Base-by-base conservation (phyloP, 2,329 filamentous ascomycete species). In the Elsinoe fawcettii region DNA sequence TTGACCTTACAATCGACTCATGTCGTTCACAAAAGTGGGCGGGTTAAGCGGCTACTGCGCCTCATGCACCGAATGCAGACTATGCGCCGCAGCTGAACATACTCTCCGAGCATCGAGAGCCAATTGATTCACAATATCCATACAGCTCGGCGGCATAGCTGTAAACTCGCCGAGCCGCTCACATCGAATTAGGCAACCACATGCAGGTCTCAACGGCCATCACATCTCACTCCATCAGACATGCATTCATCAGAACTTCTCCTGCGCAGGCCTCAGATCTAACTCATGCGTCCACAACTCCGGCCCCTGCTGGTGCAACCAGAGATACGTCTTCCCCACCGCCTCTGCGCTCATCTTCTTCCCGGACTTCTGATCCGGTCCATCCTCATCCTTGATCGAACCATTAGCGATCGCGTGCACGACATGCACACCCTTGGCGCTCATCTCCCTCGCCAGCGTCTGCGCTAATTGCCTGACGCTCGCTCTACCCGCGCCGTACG, bases 401-500 rank as follows among this genome's bases (percentile, higher is more conserved):
- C 79, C 79, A 63, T 83, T 83, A 0, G 77, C 79, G 59, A 83
- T 79, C 2, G 80, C 74, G 67, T 84, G 80, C n/a, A 78, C 78
- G 2, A 82, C 78, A 65, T 83, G 79, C 0, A 83, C 67, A 1
- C 80, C 80, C 59, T 75, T 77, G n/a, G 73, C 72, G 61, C 75
- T 79, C 68, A 82, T 78, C 66, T 83, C 80, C 36, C 78, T 74
- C 0, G 79, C 79, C 43, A 83, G 66, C 6, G 74, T 76, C 66
- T 82, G 79, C 0, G 79, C 78, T 11, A 83, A 67, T 67, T 81
- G 80, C 36, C 80, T 67, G 5, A 80, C 78, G 1, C 75, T 76
- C 0, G 76, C 71, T 2, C 79, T 69, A 1, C 76, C 75, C 5
- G 79, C 80, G 7, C 80, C 80, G 60, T 83, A 83, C 0, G 79